These are phyloP conservation scores for Eucalyptus lansdowneana DNA, from an alignment of 345 rosid genomes.

Conservation along the genomic window DNA sequence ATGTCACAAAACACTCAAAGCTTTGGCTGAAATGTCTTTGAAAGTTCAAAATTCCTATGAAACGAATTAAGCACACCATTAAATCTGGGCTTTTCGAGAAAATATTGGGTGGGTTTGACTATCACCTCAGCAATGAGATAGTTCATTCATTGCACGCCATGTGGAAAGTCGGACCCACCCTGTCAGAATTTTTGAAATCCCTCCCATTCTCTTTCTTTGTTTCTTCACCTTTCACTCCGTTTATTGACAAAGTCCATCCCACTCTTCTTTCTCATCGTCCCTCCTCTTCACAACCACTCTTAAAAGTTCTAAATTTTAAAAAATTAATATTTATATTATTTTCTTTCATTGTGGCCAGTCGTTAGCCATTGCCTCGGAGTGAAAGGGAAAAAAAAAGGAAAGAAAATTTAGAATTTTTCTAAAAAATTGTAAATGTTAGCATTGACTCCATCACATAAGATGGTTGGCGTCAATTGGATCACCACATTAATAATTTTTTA, in stretches of 20 bases:
- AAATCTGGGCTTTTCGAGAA: fast-evolving
- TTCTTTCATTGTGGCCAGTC: neutral
- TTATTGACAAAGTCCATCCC: too few species aligned
- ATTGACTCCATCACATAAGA: fast-evolving
- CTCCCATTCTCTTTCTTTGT: fast-evolving
- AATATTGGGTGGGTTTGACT: too few species aligned
- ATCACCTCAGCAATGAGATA: fast-evolving
- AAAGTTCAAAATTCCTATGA: too few species aligned
- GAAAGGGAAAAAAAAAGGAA: neutral
- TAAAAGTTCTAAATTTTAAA: neutral
- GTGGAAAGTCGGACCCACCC: too few species aligned
- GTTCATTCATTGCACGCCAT: fast-evolving
- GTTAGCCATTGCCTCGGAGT: fast-evolving
- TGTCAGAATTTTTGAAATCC: neutral
- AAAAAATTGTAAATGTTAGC: neutral
- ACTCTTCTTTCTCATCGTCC: too few species aligned
- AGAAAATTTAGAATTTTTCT: neutral
- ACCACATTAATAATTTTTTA: fast-evolving
- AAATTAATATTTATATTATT: neutral
- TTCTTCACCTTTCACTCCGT: neutral
- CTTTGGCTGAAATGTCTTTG: too few species aligned
- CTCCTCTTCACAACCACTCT: too few species aligned
- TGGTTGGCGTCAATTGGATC: fast-evolving
- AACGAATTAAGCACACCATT: too few species aligned
- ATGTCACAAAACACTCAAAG: too few species aligned